Evolutionary conservation across 2,329 filamentous ascomycete genomes (phyloP).

Genomic region (Ceratocystis alfenasii): DNA sequence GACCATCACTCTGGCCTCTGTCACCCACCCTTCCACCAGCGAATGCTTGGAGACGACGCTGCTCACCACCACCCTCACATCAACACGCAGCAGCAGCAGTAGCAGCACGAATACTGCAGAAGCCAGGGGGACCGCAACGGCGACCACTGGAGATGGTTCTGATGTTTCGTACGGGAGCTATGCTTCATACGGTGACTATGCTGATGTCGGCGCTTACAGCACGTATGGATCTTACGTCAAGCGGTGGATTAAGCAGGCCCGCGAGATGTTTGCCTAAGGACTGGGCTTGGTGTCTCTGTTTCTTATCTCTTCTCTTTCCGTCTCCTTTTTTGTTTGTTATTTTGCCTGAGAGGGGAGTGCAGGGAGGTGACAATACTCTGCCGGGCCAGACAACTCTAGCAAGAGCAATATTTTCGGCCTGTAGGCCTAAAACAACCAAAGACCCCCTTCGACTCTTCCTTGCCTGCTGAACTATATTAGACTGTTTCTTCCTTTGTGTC

Average conservation of each 20-base stretch:
- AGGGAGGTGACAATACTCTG: background rate
- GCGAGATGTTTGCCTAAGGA: constrained; percentile 1
- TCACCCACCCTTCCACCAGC: background rate
- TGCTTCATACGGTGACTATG: constrained; percentile 17
- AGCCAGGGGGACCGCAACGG: background rate
- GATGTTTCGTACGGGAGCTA: constrained; percentile 10
- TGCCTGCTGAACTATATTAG: background rate
- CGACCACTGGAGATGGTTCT: background rate
- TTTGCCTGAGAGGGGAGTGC: background rate
- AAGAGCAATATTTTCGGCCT: background rate
- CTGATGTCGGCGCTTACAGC: constrained; percentile 8
- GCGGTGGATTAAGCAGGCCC: constrained; percentile 9
- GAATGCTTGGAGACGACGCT: constrained; percentile 8
- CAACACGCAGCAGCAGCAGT: background rate
- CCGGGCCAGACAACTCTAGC: background rate
- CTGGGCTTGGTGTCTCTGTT: background rate
- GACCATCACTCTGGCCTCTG: constrained; percentile 11
- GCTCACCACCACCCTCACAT: constrained; percentile 3
- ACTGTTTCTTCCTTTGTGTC: background rate
- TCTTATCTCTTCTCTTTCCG: background rate
- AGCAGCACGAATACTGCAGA: background rate
- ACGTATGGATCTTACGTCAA: constrained; percentile 13
- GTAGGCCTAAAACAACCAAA: background rate
- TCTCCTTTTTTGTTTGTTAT: background rate
- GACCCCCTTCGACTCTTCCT: background rate